phyloP scores from a whole-genome alignment of 495 filamentous ascomycete genomes.

The Hypoxylon subgilvum region DNA sequence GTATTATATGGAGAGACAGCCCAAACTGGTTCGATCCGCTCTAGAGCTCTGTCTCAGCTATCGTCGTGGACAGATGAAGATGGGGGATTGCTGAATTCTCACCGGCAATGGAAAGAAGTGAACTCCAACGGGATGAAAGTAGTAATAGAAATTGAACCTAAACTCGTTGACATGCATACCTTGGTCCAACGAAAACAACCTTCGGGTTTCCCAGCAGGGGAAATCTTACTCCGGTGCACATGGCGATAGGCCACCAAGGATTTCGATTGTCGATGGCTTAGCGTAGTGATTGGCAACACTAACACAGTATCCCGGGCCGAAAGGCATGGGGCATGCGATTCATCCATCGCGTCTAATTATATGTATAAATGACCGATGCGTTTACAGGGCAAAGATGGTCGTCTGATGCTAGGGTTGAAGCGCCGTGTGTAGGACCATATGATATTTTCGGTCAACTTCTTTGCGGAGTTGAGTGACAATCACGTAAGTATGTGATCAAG shows the following conservation, averaged over 20 bases:
- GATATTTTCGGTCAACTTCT: slow-evolving; percentile 14
- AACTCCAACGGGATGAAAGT: too few species aligned
- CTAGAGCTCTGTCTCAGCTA: too few species aligned
- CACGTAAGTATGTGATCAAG: not conserved
- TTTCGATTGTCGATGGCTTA: slow-evolving; percentile 10
- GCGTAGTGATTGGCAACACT: slow-evolving; percentile 25
- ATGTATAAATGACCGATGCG: slow-evolving; percentile 36
- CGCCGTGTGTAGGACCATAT: not conserved
- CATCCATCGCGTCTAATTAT: too few species aligned
- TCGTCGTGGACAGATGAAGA: too few species aligned
- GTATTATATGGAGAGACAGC: too few species aligned
- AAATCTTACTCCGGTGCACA: slow-evolving; percentile 5
- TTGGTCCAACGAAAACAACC: not conserved
- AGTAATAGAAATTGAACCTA: too few species aligned
- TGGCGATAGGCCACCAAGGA: slow-evolving; percentile 4
- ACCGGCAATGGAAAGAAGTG: too few species aligned
- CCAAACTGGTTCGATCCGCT: too few species aligned
- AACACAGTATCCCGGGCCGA: slow-evolving; percentile 30
- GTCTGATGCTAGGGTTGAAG: slow-evolving; percentile 6
- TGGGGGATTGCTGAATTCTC: too few species aligned
- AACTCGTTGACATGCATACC: too few species aligned
- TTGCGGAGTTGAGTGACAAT: slow-evolving; percentile 5
- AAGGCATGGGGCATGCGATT: slow-evolving; percentile 22
- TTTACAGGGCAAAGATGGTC: slow-evolving; percentile 26
- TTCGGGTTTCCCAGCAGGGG: slow-evolving; percentile 17